Evolutionary conservation across 192 early-diverging fungal genomes (phyloP).

Genomic region (Lobosporangium transversale): DNA sequence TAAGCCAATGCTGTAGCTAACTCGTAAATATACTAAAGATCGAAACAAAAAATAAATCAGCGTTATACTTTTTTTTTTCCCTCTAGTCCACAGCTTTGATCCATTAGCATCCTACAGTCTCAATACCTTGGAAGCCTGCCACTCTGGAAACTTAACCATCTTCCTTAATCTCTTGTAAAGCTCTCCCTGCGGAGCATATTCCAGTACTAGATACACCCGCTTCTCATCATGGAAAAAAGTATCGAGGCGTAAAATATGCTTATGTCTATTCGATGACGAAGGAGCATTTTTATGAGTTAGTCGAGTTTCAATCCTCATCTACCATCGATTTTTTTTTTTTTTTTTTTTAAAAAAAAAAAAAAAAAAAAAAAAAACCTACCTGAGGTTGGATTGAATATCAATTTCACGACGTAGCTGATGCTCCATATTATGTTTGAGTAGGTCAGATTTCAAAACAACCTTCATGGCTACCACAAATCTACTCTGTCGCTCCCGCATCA

Average conservation of each 20-base stretch:
- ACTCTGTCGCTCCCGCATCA: constrained; percentile 87
- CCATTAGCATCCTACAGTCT: constrained; percentile 33
- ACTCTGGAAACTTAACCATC: constrained; percentile 77
- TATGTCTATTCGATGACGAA: constrained; percentile 65
- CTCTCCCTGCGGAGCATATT: constrained; percentile 95
- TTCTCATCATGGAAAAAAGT: constrained; percentile 97
- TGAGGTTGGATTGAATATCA: constrained; percentile 92
- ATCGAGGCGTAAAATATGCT: constrained; percentile 93
- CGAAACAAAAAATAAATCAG: neutral
- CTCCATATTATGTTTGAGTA: constrained; percentile 80
- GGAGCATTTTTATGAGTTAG: too few relatives aligned
- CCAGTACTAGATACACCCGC: constrained; percentile 92
- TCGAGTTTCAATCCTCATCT: too few relatives aligned
- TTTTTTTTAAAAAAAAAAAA: neutral
- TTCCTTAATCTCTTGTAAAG: constrained; percentile 86
- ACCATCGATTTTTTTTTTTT: too few relatives aligned
- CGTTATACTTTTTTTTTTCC: neutral
- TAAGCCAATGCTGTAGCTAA: constrained; percentile 88
- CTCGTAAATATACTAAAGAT: constrained; percentile 83
- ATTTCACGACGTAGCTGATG: constrained; percentile 94
- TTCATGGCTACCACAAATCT: constrained; percentile 94
- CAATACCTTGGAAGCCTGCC: constrained; percentile 76
- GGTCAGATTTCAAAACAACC: constrained; percentile 86
- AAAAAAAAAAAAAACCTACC: constrained; percentile 56
- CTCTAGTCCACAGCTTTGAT: neutral